Evolutionary conservation across 2,329 filamentous ascomycete species (phyloP), one percentile per base, ranked within the genome.

Genomic region (Aspergillus transmontanensis): DNA sequence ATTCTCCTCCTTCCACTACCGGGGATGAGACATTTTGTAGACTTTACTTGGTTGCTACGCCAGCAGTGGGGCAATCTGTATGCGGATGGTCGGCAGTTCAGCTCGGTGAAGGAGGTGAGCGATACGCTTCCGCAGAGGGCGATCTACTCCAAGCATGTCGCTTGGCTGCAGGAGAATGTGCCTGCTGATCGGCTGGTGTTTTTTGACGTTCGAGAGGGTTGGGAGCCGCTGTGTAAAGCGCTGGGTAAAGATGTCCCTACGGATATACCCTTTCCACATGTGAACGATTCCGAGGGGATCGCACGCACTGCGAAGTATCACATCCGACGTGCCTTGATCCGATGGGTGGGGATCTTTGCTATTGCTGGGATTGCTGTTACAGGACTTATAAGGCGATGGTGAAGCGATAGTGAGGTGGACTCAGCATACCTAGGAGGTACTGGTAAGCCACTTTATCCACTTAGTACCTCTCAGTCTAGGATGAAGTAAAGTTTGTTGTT

Each of bases 201-300:
- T 66, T 78, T 75, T 58, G 71, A 76, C 61, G 72, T 78, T 0
- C 69, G 75, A 57, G 78, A 84, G 56, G 81, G 80, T 0, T 84
- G 82, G 82, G 76, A 68, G 39, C 79, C 81, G 5, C 69, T 85
- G 36, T 84, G 82, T 63, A 66, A 73, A 62, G 81, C 82, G 48
- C 62, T 83, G 39, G 78, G 72, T 0, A 78, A 76, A 43, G 73
- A 77, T 12, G 69, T 78, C 0, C 81, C 80, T 14, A 39, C 14
- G 14, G 69, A 73, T 41, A 58, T 69, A 28, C 70, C 74, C 0
- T 82, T 82, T 64, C 80, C 81, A 0, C 68, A 69, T n/a, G 54
- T 73, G 3, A 81, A 81, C 61, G 78, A 79, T 56, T 66, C 67
- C 0, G 68, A 71, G 23, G 70, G 64, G 2, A 66, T 73, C 30